phyloP scores from a whole-genome alignment of 352 stramenopile genomes.

The Pythium sp. region DNA sequence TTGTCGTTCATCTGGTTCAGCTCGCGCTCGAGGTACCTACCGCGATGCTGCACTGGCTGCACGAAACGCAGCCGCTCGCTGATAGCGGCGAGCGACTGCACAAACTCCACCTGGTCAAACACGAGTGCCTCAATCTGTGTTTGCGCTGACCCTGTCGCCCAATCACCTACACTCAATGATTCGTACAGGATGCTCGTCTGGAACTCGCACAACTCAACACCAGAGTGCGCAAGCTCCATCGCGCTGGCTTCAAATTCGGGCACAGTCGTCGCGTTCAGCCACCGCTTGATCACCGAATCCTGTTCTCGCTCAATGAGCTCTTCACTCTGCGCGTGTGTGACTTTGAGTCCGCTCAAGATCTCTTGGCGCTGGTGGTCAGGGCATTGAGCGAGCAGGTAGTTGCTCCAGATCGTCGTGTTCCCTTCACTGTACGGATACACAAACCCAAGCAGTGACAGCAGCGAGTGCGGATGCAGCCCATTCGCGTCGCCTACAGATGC shows the following conservation, averaged over 20 bases:
- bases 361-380: constrained; percentile 49
- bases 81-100: constrained; percentile 67
- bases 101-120: constrained; percentile 72
- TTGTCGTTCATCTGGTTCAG: constrained; percentile 52
- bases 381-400: constrained; percentile 59
- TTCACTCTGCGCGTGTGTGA: constrained; percentile 33
- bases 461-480: constrained; percentile 55
- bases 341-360: constrained; percentile 41
- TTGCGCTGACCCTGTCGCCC: constrained; percentile 3
- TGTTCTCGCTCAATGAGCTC: constrained; percentile 45
- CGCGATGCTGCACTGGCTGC: constrained; percentile 50
- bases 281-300: constrained; percentile 53
- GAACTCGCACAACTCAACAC: constrained; percentile 62
- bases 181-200: constrained; percentile 74
- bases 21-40: constrained; percentile 43
- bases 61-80: constrained; percentile 68
- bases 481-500: constrained; percentile 54
- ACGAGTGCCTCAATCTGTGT: constrained; percentile 55
- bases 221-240: constrained; percentile 36
- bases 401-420: constrained; percentile 43
- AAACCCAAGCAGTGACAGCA: constrained; percentile 60
- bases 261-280: constrained; percentile 52
- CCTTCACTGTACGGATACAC: constrained; percentile 41
- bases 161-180: constrained; percentile 37
- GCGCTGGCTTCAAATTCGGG: constrained; percentile 53